Base-by-base conservation (phyloP, 2,329 filamentous ascomycete species). In the Colletotrichum sp. region DNA sequence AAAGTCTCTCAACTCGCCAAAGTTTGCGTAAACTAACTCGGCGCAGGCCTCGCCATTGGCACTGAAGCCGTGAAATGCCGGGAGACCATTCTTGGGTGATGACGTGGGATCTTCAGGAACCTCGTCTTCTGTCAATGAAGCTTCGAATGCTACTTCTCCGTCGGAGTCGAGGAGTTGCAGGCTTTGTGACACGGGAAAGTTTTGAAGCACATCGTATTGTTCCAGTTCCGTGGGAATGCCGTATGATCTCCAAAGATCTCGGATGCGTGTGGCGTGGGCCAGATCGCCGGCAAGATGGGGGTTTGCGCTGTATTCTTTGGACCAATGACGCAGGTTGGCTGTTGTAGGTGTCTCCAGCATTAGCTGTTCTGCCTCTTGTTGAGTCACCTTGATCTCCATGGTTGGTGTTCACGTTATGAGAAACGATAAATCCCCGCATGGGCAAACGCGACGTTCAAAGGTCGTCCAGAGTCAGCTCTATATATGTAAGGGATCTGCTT, bases 191-290 rank as follows among this genome's bases (percentile, higher is more conserved):
- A 86, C 72, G 3, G 90, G 90, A 77, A 90, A 91, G 65, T 90
- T 91, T 69, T 90, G 81, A 69, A 89, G 89, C 21, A 90, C 85
- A 70, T 91, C 89, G 80, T 91, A 92, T 3, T 87, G 80, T 4
- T 85, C 70, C 44, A 80, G 70, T 57, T 79, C 75, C 5, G 79
- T 77, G 15, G 67, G 55, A 36, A 80, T 77, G 59, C 79, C 78
- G 44, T 79, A 80, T 9, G 77, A 79, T 30, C 76, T 74, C 79
- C 78, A 80, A 30, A 81, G 65, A 63, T 80, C 76, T 15, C 79
- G 72, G 44, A 80, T 80, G 21, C 71, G 75, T 36, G 77, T 76
- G 6, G 64, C 64, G 65, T 80, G 79, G 24, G 75, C 69, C 36
- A 78, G 68, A 55, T 81, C 79, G 8, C 80, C 80, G 12, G 79